A percentile compares a stretch with the other conserved stretches of the same genome.
These are phyloP conservation scores for Pichia sp. DNA, from an alignment of 1,139 yeast genomes.

Conservation along the genomic window DNA sequence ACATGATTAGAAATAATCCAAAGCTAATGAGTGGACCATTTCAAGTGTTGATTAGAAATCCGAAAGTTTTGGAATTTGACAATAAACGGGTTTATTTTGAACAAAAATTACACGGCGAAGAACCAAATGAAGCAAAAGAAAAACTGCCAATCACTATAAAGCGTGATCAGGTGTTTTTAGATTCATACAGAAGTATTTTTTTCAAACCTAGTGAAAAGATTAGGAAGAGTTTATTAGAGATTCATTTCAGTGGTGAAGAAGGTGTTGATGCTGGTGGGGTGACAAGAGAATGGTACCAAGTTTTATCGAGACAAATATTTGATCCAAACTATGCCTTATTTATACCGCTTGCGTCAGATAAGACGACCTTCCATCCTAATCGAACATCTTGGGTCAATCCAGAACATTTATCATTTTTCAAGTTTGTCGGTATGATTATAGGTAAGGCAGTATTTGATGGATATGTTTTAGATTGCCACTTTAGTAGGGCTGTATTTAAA, in stretches of 20 bases:
- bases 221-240: constrained; percentile 64
- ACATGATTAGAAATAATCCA: constrained; percentile 87
- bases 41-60: constrained; percentile 80
- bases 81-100: constrained; percentile 85
- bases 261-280: constrained; percentile 99
- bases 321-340: constrained; percentile 94
- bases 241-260: constrained; percentile 83
- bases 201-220: constrained; percentile 75
- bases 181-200: constrained; percentile 77
- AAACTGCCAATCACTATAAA: constrained; percentile 61
- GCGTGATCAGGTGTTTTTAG: constrained; percentile 88
- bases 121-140: constrained; percentile 30
- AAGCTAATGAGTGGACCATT: constrained; percentile 96
- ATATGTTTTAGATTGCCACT: constrained; percentile 87
- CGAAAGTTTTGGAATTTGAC: constrained; percentile 88
- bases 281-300: constrained; percentile 97
- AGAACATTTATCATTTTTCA: constrained; percentile 86
- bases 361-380: constrained; percentile 93
- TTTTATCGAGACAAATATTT: constrained; percentile 88
- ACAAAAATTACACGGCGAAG: constrained; percentile 50
- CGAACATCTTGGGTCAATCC: constrained; percentile 90
- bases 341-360: constrained; percentile 86
- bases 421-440: constrained; percentile 87
- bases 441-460: constrained; percentile 92
- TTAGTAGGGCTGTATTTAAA: constrained; percentile 92